Percentiles rank a stretch among this genome's conserved stretches.
Evolutionary conservation across 2,329 filamentous ascomycete species (phyloP).

Genomic region (Curvularia sp.): DNA sequence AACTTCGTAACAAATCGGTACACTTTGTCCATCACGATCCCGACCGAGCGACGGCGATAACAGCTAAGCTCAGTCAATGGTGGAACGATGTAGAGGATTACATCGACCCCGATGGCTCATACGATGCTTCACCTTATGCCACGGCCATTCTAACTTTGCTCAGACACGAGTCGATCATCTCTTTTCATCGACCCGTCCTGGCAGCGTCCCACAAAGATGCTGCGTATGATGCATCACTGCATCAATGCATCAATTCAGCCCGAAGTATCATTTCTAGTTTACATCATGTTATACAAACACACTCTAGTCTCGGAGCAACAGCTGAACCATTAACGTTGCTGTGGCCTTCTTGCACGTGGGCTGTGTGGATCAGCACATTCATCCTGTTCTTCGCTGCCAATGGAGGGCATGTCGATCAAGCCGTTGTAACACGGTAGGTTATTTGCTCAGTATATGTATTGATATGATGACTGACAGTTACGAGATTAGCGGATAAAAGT

Average conservation of each 20-base stretch:
- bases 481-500: conserved; percentile 35
- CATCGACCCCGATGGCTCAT: conserved; percentile 48
- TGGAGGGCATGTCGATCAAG: conserved; percentile 52
- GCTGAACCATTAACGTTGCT: conserved; percentile 45
- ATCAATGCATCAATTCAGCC: conserved; percentile 60
- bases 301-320: background rate
- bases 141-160: conserved; percentile 54
- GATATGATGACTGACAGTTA: conserved; percentile 10
- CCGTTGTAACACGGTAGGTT: conserved; percentile 52
- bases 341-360: conserved; percentile 63
- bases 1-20: conserved; percentile 62
- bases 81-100: conserved; percentile 62
- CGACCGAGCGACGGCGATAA: conserved; percentile 55
- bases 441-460: background rate
- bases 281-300: conserved; percentile 33
- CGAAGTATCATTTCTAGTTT: conserved; percentile 56
- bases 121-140: conserved; percentile 45
- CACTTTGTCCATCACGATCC: conserved; percentile 54
- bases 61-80: conserved; percentile 60
- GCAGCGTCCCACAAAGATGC: conserved; percentile 54
- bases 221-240: conserved; percentile 58
- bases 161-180: conserved; percentile 60
- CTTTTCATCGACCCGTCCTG: conserved; percentile 59
- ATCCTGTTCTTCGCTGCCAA: conserved; percentile 60
- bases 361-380: conserved; percentile 62